Percentiles rank a stretch among this genome's conserved stretches.
phyloP scores from a whole-genome alignment of 106 monocot species.

The Dactylorhiza incarnata region DNA sequence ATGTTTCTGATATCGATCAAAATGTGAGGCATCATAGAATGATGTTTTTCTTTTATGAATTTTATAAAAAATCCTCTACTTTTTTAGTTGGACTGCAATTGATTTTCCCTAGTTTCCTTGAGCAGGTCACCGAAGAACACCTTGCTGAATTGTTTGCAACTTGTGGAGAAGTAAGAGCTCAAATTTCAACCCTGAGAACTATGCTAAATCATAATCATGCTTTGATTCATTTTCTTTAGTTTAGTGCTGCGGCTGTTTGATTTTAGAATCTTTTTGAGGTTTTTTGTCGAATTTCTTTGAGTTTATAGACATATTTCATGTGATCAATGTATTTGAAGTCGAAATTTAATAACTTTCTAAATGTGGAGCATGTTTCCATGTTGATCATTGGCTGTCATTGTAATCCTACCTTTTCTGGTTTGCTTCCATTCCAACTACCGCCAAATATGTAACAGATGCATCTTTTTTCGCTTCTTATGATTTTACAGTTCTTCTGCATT shows the following conservation, averaged over 20 bases:
- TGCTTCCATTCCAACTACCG: background rate
- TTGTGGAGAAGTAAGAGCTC: conserved; percentile 47
- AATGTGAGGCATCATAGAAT: conserved; percentile 26
- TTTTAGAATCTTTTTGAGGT: background rate
- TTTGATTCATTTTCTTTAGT: background rate
- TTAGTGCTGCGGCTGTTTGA: background rate
- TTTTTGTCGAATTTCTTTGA: background rate
- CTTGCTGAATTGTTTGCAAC: conserved; percentile 39
- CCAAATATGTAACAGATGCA: too few species aligned
- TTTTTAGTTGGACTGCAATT: background rate
- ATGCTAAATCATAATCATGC: background rate
- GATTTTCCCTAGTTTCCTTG: background rate
- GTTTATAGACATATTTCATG: background rate
- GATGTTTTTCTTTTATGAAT: background rate
- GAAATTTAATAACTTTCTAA: background rate
- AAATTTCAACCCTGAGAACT: background rate
- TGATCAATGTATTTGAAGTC: background rate
- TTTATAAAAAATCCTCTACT: background rate
- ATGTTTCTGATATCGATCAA: conserved; percentile 72
- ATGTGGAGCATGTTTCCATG: background rate
- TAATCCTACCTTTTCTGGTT: background rate
- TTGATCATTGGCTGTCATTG: too few species aligned
- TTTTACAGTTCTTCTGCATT: too few species aligned
- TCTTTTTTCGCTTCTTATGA: too few species aligned
- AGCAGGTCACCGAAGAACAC: conserved; percentile 54